phyloP scores from a whole-genome alignment of 495 filamentous ascomycete species.

The Penicillium cataractarum region DNA sequence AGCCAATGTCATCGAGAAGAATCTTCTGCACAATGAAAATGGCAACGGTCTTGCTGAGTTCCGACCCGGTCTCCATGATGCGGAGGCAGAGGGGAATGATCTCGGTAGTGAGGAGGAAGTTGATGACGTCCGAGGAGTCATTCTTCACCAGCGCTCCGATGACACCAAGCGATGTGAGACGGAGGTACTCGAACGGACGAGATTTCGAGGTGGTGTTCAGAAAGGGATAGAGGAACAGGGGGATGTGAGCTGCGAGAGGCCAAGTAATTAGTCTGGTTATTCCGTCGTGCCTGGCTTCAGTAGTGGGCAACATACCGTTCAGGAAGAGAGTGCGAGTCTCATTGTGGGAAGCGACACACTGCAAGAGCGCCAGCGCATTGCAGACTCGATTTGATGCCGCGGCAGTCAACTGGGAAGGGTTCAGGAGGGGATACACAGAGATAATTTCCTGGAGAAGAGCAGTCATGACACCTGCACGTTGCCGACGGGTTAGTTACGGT shows the following conservation, averaged over 20 bases:
- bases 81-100: conserved; percentile 97
- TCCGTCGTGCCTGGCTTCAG: background rate
- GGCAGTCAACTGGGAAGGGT: conserved; percentile 94
- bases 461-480: conserved; percentile 87
- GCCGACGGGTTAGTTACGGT: conserved; percentile 32
- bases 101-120: conserved; percentile 97
- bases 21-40: conserved; percentile 99
- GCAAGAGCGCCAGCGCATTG: conserved; percentile 93
- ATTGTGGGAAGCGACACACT: conserved; percentile 97
- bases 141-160: conserved; percentile 99
- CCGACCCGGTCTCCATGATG: conserved; percentile 99
- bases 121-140: conserved; percentile 97
- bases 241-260: conserved; percentile 79
- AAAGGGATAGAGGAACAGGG: conserved; percentile 97
- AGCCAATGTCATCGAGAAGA: conserved; percentile 92
- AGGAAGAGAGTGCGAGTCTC: conserved; percentile 93
- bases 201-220: conserved; percentile 99
- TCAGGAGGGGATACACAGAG: conserved; percentile 94
- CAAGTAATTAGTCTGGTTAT: conserved; percentile 9
- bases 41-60: conserved; percentile 97
- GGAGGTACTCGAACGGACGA: conserved; percentile 95
- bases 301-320: conserved; percentile 64
- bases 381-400: conserved; percentile 97
- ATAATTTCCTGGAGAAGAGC: conserved; percentile 98
- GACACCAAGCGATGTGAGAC: conserved; percentile 95